Evolutionary conservation across 108 stramenopile genomes (phyloP).

Genomic region (Skeletonema costatum): DNA sequence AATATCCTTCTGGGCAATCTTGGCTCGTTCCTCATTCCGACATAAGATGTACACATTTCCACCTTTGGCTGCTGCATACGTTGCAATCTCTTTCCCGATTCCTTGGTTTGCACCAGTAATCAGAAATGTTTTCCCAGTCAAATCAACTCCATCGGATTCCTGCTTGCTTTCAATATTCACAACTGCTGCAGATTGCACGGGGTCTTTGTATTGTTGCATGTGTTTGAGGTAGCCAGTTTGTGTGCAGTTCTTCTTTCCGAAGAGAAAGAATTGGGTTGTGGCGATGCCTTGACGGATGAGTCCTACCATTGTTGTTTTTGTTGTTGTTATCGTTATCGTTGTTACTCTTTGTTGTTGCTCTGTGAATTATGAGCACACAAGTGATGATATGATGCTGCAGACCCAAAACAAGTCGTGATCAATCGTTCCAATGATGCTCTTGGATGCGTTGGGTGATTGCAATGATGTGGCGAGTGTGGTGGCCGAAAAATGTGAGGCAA

Average conservation of each 20-base stretch:
- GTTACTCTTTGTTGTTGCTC: neutral
- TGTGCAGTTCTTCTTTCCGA: conserved; percentile 78
- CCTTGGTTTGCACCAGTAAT: conserved; percentile 91
- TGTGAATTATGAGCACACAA: too few relatives aligned
- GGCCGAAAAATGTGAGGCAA: too few relatives aligned
- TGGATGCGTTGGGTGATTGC: too few relatives aligned
- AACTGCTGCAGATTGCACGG: conserved; percentile 59
- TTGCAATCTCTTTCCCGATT: conserved; percentile 86
- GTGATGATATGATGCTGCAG: too few relatives aligned
- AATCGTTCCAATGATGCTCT: too few relatives aligned
- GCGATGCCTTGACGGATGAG: conserved; percentile 46
- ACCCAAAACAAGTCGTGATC: too few relatives aligned
- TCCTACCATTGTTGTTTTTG: conserved; percentile 25
- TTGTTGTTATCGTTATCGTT: neutral
- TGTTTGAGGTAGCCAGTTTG: conserved; percentile 79
- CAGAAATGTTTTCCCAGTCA: conserved; percentile 74
- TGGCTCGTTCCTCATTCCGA: conserved; percentile 82
- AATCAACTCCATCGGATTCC: conserved; percentile 59
- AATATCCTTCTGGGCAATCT: conserved; percentile 79
- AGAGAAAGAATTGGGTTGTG: conserved; percentile 74
- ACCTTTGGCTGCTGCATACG: conserved; percentile 82
- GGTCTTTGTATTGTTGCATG: conserved; percentile 60
- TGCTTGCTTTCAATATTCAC: conserved; percentile 36
- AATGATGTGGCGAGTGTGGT: too few relatives aligned
- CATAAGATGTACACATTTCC: conserved; percentile 92